Base-by-base conservation (phyloP, 192 early-diverging fungal species). In the Jimgerdemannia lactiflua region DNA sequence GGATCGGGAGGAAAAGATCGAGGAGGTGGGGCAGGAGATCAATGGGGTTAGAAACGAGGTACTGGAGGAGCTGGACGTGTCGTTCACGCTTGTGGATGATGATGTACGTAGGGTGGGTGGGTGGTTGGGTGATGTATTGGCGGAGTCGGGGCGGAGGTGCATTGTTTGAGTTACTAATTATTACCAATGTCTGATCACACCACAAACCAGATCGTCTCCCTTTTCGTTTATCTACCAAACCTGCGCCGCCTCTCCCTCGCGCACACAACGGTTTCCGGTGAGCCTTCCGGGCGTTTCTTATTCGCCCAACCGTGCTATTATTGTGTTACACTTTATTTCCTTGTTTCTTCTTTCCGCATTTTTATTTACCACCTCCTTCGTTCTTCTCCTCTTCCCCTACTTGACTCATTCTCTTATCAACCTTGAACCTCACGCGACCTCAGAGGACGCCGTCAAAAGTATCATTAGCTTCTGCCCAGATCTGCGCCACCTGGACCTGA, bases 201-300 rank as follows among this genome's bases (percentile, higher is more conserved):
- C 29, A 71, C 64, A 70, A 17, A n/a, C 43, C 63, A 41, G 74
- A n/a, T 39, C 14, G 14, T 18, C 19, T 19, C 14, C 64, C 64
- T 65, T 19, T 65, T 65, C 19, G 14, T 1, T 1, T 65, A 65
- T 65, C 64, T 65, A 18, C 64, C 64, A 14, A 65, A 65, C 19
- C 64, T 65, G 64, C 64, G 64, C 14, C 64, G 64, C 19, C 64
- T 65, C 64, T 18, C 14, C 19, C 19, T 65, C 14, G 44, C 71
- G 14, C 44, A 17, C 9, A 63, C 71, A 59, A 18, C 42, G 43
- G 70, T 75, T 29, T 39, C 74, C 64, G 67, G 67, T 75, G 43
- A 59, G 11, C 18, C 43, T 71, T 54, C 64, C 29, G 29, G 29
- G 29, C 29, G 29, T 29, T 29, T 29, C 29, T 29, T 29, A 29